Base-by-base conservation (phyloP, 225 moss, liverwort and hornwort genomes). In the Antitrichia curtipendula region DNA sequence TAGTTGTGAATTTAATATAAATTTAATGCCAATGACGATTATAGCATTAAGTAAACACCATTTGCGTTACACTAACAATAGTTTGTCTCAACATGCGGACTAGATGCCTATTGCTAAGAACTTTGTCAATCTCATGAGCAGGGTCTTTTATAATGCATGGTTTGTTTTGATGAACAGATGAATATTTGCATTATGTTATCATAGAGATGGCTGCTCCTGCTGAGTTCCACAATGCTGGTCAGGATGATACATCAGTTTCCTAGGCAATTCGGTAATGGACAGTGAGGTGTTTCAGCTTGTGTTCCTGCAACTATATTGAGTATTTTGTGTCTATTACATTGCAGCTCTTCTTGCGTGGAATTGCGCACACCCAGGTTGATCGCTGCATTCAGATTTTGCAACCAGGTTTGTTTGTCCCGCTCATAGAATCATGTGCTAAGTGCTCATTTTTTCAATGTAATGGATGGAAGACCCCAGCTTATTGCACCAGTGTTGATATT, bases 301-400 rank as follows among this genome's bases (percentile, higher is more conserved):
- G 70, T 53, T 43, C 61, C 72, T 85, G 82, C 61, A 79, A n/a
- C 21, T 56, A 32, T 80, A 73, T 60, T 85, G 36, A 89, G 40
- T 50, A 40, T 69, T 50, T 49, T 84, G 23, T 38, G 57, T 83
- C 28, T 83, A 31, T 40, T 86, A 27, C 70, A 24, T 66, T 90
- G 85, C 94, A 86, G 92, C 85, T 87, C 88, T 93, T 75, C 18
- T 82, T 98, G 95, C 78, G 90, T 93, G 45, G 91, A 95, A 83
- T 85, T 96, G 50, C 97, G 93, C 81, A 95, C 93, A 18, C 91
- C 94, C n/a, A 97, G 95, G 88, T 82, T 95, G 78, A 89, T 95
- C 47, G 92, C 93, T 90, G 95, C 94, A 82, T 95, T 94, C 43
- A 96, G 93, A 53, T 72, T 87, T 73, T 73, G 72, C 81, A 61